phyloP scores from a whole-genome alignment of 805 yeast species.

The Starmerella apicola region DNA sequence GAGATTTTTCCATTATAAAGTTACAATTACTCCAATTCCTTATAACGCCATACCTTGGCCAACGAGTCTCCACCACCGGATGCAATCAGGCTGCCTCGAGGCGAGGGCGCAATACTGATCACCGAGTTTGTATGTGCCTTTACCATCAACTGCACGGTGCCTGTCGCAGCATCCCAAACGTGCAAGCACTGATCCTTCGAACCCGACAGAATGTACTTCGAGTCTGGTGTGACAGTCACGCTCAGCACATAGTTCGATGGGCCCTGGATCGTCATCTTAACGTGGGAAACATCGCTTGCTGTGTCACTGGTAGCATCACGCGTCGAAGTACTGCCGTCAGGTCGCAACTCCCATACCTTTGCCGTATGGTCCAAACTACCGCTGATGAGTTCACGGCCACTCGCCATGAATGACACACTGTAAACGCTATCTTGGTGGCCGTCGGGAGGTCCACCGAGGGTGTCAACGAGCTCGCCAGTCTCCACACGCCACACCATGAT shows the following conservation, averaged over 20 bases:
- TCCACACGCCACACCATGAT: conserved; percentile 95
- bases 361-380: conserved; percentile 94
- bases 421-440: conserved; percentile 96
- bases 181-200: conserved; percentile 95
- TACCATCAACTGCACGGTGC: conserved; percentile 86
- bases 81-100: conserved; percentile 81
- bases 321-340: conserved; percentile 32
- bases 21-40: too few species aligned
- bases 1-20: too few species aligned
- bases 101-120: conserved; percentile 83
- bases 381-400: conserved; percentile 82
- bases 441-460: conserved; percentile 74
- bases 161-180: conserved; percentile 88
- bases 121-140: conserved; percentile 96
- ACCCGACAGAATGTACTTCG: conserved; percentile 81
- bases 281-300: too few species aligned
- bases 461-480: conserved; percentile 81
- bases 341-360: conserved; percentile 91
- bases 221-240: conserved; percentile 88
- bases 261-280: conserved; percentile 59
- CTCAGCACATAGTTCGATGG: conserved; percentile 92
- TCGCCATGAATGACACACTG: conserved; percentile 83
- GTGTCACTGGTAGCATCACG: too few species aligned
- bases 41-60: conserved; percentile 85
- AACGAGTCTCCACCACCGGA: conserved; percentile 97